Evolutionary conservation across 129 eudicot genomes (phyloP).

Genomic region (Glebionis coronaria): DNA sequence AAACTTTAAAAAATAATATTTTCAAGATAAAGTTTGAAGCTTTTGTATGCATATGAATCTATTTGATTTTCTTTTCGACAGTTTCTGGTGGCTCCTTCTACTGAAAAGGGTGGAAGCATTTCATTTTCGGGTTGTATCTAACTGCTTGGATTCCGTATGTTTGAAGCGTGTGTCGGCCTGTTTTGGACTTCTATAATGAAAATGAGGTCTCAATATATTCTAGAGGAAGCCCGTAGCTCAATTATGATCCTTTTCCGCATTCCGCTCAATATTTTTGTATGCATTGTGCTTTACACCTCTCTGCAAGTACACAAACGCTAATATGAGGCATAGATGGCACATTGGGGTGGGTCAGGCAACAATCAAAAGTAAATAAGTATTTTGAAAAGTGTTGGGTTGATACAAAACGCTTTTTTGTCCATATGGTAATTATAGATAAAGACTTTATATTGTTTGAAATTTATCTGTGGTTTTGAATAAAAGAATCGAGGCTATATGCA

Average conservation of each 20-base stretch:
- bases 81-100: constrained; percentile 49
- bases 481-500: too few relatives aligned
- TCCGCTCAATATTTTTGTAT: constrained; percentile 54
- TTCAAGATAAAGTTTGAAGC: background rate
- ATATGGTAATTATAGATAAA: too few relatives aligned
- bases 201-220: constrained; percentile 61
- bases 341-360: background rate
- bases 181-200: constrained; percentile 67
- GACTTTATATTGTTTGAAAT: too few relatives aligned
- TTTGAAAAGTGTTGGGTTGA: background rate
- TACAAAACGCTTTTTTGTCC: background rate
- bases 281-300: constrained; percentile 41
- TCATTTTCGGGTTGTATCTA: constrained; percentile 52
- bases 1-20: background rate
- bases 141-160: constrained; percentile 54
- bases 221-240: constrained; percentile 55
- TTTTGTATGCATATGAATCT: background rate
- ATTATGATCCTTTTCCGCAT: constrained; percentile 65
- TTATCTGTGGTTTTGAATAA: too few relatives aligned
- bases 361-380: background rate
- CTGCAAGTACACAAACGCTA: background rate
- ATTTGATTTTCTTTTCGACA: constrained; percentile 10
- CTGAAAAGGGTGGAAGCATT: constrained; percentile 51
- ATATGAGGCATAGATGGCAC: background rate
- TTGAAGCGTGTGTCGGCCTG: constrained; percentile 65